Evolutionary conservation across 2,329 filamentous ascomycete genomes (phyloP), one percentile per base, ranked within the genome.

Genomic region (Claviceps sp.): DNA sequence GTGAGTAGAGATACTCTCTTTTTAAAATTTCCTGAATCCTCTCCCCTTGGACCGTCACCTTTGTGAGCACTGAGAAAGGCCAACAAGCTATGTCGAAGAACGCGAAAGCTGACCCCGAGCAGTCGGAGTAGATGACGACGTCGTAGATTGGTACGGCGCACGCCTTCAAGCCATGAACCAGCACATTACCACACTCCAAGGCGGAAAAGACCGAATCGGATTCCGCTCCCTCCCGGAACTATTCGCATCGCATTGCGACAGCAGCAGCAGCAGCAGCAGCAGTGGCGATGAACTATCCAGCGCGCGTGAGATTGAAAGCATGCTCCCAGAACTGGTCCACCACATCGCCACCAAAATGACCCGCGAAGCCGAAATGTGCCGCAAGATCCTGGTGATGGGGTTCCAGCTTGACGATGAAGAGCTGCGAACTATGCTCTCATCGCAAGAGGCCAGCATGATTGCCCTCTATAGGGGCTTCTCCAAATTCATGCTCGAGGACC

Each of bases 401-500:
- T 59, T 65, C 61, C 56, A 64, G 61, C 51, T 70, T 57, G 58
- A 63, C 57, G 58, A 50, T 61, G 54, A 54, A 55, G 54, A 57
- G 62, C 55, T 55, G 61, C 57, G 49, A 58, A 52, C 54, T 55
- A 18, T 44, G 52, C 58, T 65, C 53, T 57, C 63, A 44, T 56
- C 58, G 24, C 62, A 60, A 57, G 59, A 66, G 57, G n/a, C 63
- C 55, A 52, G 60, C 55, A 55, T 58, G 24, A 65, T 86, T 37
- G 69, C 71, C 4, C 70, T 74, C 52, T 83, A 85, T 61, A 72
- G 74, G 51, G 72, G 77, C 45, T 84, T 82, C 61, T 82, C 81
- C 24, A 77, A 80, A 40, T 69, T 86, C 44, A 83, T 67, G 63
- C 58, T 67, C 26, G 60, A 67, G 51, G 65, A 67, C 50, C 56